These are phyloP conservation scores for Penicillium soppii DNA, from an alignment of 495 filamentous ascomycete genomes.

Conservation along the genomic window DNA sequence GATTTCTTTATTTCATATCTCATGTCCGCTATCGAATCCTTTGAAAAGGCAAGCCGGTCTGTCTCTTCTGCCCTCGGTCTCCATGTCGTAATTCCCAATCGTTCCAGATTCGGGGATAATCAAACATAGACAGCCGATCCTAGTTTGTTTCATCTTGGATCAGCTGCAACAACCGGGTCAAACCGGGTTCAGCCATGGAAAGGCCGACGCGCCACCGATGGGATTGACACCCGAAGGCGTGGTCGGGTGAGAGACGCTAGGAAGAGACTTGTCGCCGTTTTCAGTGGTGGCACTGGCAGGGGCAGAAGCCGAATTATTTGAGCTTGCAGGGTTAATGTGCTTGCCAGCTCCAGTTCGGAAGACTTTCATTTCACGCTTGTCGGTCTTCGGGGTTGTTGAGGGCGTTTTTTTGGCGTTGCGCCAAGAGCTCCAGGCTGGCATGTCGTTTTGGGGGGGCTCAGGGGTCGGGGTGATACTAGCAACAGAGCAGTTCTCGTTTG, in stretches of 20 bases:
- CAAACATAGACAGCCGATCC: slow-evolving; percentile 8
- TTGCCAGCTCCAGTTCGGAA: slow-evolving; percentile 68
- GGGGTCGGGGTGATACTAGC: slow-evolving; percentile 28
- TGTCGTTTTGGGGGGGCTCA: slow-evolving; percentile 40
- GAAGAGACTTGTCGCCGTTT: slow-evolving; percentile 16
- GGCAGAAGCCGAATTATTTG: slow-evolving; percentile 29
- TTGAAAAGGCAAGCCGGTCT: neutral
- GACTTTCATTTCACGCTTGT: slow-evolving; percentile 72
- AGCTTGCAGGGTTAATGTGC: slow-evolving; percentile 41
- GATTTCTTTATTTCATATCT: neutral
- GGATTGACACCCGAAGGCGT: slow-evolving; percentile 60
- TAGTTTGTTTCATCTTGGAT: slow-evolving; percentile 31
- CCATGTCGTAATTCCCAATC: neutral
- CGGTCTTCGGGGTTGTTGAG: slow-evolving; percentile 28
- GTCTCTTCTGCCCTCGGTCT: neutral
- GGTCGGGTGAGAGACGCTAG: slow-evolving; percentile 21
- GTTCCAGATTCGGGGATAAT: slow-evolving; percentile 1
- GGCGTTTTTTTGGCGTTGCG: slow-evolving; percentile 53
- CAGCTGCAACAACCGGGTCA: slow-evolving; percentile 2
- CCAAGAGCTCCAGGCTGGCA: slow-evolving; percentile 68
- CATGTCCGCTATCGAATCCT: neutral
- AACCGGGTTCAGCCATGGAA: slow-evolving; percentile 78
- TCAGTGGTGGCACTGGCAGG: slow-evolving; percentile 26
- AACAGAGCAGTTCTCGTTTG: neutral
- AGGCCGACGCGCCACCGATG: slow-evolving; percentile 88